phyloP scores from a whole-genome alignment of 2,329 filamentous ascomycete species.

The Knufia fluminis region DNA sequence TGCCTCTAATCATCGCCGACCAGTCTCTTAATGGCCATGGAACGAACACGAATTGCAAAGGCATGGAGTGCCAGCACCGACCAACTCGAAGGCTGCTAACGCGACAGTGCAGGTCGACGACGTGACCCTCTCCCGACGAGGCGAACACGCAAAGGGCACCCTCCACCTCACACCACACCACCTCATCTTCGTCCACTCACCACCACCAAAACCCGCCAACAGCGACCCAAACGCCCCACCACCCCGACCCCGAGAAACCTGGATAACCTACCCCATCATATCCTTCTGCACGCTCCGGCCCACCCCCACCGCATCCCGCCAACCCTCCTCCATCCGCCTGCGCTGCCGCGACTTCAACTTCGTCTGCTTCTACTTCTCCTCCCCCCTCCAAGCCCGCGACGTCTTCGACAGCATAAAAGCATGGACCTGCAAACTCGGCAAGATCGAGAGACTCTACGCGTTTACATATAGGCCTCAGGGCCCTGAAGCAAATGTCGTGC shows the following conservation, averaged over 20 bases:
- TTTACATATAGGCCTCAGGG: conserved; percentile 69
- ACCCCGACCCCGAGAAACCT: conserved; percentile 59
- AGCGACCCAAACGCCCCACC: conserved; percentile 29
- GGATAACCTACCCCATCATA: conserved; percentile 93
- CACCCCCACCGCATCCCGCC: conserved; percentile 57
- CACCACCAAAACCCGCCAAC: conserved; percentile 31
- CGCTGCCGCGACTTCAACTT: conserved; percentile 90
- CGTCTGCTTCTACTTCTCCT: conserved; percentile 77
- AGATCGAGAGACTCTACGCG: conserved; percentile 81
- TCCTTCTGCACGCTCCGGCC: conserved; percentile 69
- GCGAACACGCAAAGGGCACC: conserved; percentile 49
- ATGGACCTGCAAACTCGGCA: conserved; percentile 71
- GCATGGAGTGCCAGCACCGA: conserved; percentile 9
- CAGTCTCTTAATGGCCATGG: conserved; percentile 21
- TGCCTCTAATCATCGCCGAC: not conserved
- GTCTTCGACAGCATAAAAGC: conserved; percentile 78
- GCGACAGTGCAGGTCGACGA: conserved; percentile 39
- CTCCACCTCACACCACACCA: conserved; percentile 56
- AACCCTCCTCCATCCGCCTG: conserved; percentile 73
- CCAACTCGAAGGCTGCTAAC: conserved; percentile 1
- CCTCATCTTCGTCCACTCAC: conserved; percentile 52
- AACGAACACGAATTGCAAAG: conserved; percentile 24
- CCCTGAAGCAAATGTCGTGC: conserved; percentile 55
- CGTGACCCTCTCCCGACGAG: conserved; percentile 50
- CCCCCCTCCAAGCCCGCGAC: conserved; percentile 63